A percentile compares a stretch with the other conserved stretches of the same genome.
These are phyloP conservation scores for Wickerhamiella slavikovae DNA, from an alignment of 805 yeast species.

Conservation along the genomic window DNA sequence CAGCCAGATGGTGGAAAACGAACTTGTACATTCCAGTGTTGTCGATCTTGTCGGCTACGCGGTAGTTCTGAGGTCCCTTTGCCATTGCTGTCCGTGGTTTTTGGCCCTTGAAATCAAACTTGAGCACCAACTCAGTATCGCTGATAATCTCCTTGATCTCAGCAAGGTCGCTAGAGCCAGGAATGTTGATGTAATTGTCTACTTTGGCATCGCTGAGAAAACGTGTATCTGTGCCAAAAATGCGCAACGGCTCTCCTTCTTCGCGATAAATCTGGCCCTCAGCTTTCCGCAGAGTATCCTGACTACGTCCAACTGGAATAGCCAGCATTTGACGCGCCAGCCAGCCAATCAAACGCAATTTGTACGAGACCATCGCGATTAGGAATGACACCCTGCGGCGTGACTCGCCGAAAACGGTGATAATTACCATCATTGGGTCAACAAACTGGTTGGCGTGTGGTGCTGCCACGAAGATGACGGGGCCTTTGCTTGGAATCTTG, in stretches of 20 bases:
- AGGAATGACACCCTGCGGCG: slow-evolving; percentile 57
- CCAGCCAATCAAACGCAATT: slow-evolving; percentile 46
- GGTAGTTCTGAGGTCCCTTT: slow-evolving; percentile 36
- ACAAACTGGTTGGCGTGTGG: slow-evolving; percentile 97
- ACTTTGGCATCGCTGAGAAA: slow-evolving; percentile 40
- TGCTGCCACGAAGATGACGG: slow-evolving; percentile 84
- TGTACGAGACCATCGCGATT: slow-evolving; percentile 65
- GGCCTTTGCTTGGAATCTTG: slow-evolving; percentile 48
- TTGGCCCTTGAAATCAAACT: slow-evolving; percentile 40
- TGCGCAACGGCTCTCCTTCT: slow-evolving; percentile 27
- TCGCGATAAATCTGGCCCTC: slow-evolving; percentile 45
- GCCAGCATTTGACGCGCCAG: slow-evolving; percentile 58
- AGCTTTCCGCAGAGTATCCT: slow-evolving; percentile 56
- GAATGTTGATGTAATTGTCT: slow-evolving; percentile 23
- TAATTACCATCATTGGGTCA: slow-evolving; percentile 64
- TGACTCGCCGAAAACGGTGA: slow-evolving; percentile 48
- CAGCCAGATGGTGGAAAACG: slow-evolving; percentile 67
- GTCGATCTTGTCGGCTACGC: slow-evolving; percentile 65
- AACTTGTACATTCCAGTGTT: slow-evolving; percentile 65
- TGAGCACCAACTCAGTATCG: slow-evolving; percentile 48
- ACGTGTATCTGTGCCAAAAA: slow-evolving; percentile 45
- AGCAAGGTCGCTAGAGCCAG: slow-evolving; percentile 56
- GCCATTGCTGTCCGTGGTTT: slow-evolving; percentile 16
- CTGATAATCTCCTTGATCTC: slow-evolving; percentile 47
- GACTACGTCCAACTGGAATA: slow-evolving; percentile 85